These are phyloP conservation scores for Trichoderma guizhouense DNA, from an alignment of 2,329 filamentous ascomycete species.

Conservation along the genomic window DNA sequence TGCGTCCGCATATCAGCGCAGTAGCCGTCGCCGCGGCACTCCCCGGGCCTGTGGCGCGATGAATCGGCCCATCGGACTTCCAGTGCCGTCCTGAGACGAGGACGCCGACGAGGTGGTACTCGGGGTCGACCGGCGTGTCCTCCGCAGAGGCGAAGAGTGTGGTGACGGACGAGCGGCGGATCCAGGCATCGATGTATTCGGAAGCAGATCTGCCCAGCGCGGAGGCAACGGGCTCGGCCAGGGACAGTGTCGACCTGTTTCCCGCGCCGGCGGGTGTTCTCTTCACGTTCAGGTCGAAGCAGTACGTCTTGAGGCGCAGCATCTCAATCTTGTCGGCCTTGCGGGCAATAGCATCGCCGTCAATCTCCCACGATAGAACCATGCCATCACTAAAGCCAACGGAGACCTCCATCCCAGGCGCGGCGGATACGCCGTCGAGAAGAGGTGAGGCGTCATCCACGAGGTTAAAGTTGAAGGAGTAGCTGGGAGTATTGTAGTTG, in stretches of 20 bases:
- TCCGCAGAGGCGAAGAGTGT: conserved; percentile 19
- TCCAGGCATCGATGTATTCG: conserved; percentile 20
- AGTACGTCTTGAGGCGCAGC: conserved; percentile 34
- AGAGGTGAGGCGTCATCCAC: conserved; percentile 28
- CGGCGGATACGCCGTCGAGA: conserved; percentile 29
- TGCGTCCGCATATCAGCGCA: conserved; percentile 30
- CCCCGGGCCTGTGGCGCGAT: background rate
- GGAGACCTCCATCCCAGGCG: conserved; percentile 34
- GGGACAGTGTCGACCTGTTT: background rate
- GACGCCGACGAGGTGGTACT: conserved; percentile 28
- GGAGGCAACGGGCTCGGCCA: conserved; percentile 15
- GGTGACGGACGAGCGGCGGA: conserved; percentile 25
- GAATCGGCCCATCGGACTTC: conserved; percentile 19
- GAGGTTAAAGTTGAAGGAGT: conserved; percentile 32
- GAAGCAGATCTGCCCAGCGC: conserved; percentile 25
- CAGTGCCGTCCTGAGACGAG: conserved; percentile 33
- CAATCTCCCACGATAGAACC: conserved; percentile 36
- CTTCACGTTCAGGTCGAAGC: conserved; percentile 31
- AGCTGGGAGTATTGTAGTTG: conserved; percentile 7
- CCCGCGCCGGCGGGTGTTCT: conserved; percentile 8
- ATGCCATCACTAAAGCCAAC: conserved; percentile 34
- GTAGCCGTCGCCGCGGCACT: conserved; percentile 25
- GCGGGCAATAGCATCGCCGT: conserved; percentile 32
- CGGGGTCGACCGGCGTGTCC: background rate
- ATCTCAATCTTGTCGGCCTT: conserved; percentile 29